Evolutionary conservation across 2,329 filamentous ascomycete species (phyloP).

Genomic region (Apiospora hydei): DNA sequence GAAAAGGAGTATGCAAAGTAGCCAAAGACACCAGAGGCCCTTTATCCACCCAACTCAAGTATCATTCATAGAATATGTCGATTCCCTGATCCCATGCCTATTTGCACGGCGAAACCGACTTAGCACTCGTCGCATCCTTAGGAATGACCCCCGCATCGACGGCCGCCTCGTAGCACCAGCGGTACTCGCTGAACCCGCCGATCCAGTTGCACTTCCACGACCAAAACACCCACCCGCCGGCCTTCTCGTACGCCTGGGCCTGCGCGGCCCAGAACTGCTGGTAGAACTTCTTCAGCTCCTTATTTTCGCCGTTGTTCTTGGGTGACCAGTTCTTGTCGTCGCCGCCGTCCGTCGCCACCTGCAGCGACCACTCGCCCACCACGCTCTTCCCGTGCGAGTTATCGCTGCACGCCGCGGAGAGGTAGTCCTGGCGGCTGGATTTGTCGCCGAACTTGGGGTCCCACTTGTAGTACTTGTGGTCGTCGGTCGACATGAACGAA

Average conservation of each 20-base stretch:
- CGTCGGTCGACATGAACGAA: constrained; percentile 44
- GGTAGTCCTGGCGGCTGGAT: constrained; percentile 48
- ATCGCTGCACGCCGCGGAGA: constrained; percentile 53
- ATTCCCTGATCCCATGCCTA: too few relatives aligned
- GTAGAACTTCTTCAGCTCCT: constrained; percentile 58
- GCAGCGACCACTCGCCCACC: constrained; percentile 66
- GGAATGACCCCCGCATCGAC: constrained; percentile 38
- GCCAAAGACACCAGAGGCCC: too few relatives aligned
- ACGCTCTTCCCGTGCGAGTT: constrained; percentile 54
- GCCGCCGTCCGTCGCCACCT: constrained; percentile 45
- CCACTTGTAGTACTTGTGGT: constrained; percentile 50
- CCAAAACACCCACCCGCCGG: constrained; percentile 66
- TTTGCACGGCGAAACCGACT: constrained; percentile 5
- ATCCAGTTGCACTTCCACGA: constrained; percentile 58
- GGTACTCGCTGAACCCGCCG: constrained; percentile 51
- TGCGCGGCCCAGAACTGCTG: constrained; percentile 64
- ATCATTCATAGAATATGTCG: too few relatives aligned
- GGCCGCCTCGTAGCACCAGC: constrained; percentile 55
- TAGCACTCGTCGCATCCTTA: constrained; percentile 34
- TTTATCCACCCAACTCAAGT: too few relatives aligned
- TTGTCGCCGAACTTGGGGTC: constrained; percentile 45
- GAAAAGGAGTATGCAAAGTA: too few relatives aligned
- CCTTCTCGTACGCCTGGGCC: constrained; percentile 59
- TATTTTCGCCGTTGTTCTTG: constrained; percentile 44
- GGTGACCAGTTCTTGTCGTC: constrained; percentile 56